phyloP scores from a whole-genome alignment of 495 filamentous ascomycete genomes.

The Aspergillus cristatus region DNA sequence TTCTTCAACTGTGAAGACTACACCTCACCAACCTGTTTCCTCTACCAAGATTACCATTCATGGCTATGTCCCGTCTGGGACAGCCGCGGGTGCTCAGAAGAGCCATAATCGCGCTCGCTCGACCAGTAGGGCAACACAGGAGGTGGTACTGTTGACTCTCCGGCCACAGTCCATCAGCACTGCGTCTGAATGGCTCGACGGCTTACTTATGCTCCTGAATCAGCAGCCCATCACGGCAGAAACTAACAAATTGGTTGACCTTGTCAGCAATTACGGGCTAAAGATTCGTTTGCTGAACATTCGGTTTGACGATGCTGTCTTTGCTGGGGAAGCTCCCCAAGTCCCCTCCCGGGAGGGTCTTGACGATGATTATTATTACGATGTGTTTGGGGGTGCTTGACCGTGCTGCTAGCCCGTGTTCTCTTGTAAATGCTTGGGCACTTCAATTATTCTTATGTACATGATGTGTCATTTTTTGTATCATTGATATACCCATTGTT shows the following conservation, averaged over 20 bases:
- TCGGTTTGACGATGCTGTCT: conserved; percentile 61
- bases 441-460: conserved; percentile 1
- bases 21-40: conserved; percentile 31
- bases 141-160: conserved; percentile 65
- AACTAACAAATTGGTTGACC: conserved; percentile 75
- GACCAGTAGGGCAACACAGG: conserved; percentile 32
- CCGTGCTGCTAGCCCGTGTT: too few species aligned
- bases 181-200: conserved; percentile 95
- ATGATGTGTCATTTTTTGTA: too few species aligned
- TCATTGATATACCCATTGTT: too few species aligned
- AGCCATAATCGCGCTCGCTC: conserved; percentile 23
- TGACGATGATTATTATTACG: conserved; percentile 48
- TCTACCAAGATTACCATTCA: conserved; percentile 89
- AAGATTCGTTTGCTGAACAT: conserved; percentile 94
- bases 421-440: too few species aligned
- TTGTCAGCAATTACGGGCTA: conserved; percentile 82
- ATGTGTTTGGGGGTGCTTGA: conserved; percentile 41
- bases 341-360: conserved; percentile 41
- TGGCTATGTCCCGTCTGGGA: conserved; percentile 43
- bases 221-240: conserved; percentile 96
- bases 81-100: conserved; percentile 16
- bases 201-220: conserved; percentile 86
- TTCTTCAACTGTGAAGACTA: conserved; percentile 46
- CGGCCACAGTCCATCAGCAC: conserved; percentile 70
- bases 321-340: conserved; percentile 33